phyloP scores from a whole-genome alignment of 108 stramenopile genomes.

The Skeletonema menzelii region DNA sequence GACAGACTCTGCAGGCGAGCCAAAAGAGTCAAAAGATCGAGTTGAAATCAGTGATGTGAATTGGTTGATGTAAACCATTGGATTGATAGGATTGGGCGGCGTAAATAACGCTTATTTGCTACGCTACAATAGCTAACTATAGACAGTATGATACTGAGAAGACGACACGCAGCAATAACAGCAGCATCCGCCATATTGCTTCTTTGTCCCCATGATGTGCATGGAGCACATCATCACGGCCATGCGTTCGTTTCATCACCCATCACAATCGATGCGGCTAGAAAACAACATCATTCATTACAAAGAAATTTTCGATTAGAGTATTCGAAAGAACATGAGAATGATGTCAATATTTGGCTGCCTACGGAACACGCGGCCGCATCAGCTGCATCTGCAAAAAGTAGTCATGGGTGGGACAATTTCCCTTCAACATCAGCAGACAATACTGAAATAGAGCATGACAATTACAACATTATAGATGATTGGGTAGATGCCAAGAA shows the following conservation, averaged over 20 bases:
- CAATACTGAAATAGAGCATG: background rate
- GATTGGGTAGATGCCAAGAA: slow-evolving; percentile 12
- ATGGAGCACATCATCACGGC: background rate
- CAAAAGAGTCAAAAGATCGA: too few species aligned
- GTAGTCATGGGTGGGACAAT: too few species aligned
- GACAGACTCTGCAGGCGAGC: too few species aligned
- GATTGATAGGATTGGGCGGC: background rate
- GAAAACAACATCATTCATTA: background rate
- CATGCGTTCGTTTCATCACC: background rate
- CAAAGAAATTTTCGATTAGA: background rate
- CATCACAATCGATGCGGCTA: background rate
- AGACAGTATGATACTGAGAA: background rate
- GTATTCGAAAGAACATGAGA: background rate
- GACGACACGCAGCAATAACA: background rate
- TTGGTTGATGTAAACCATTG: background rate
- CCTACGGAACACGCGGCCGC: slow-evolving; percentile 3
- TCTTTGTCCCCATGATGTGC: slow-evolving; percentile 6
- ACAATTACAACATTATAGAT: background rate
- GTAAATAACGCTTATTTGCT: background rate
- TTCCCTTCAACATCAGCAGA: background rate
- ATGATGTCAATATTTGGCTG: slow-evolving; percentile 4
- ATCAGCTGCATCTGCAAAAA: too few species aligned
- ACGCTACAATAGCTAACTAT: background rate
- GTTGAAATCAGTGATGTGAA: too few species aligned
- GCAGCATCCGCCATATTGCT: too few species aligned